Percentiles rank a stretch among this genome's conserved stretches.
These are phyloP conservation scores for Tylopilus rubrobrunneus DNA, from an alignment of 768 basidiomycete species.

Conservation along the genomic window DNA sequence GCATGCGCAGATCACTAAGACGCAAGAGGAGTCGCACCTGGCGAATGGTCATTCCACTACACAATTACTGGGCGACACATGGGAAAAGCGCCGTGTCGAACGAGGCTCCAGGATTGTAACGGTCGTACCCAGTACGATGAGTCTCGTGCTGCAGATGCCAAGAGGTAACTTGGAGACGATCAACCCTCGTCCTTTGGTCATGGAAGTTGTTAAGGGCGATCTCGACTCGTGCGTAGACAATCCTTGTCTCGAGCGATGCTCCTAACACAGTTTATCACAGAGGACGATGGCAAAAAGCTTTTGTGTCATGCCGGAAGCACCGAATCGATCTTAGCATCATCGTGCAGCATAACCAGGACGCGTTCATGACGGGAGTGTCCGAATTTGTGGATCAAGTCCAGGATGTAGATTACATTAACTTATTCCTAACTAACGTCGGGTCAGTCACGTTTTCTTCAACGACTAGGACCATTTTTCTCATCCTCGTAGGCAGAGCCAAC, in stretches of 20 bases:
- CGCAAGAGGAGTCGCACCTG: slow-evolving; percentile 16
- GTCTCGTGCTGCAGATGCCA: slow-evolving; percentile 94
- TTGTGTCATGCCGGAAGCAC: slow-evolving; percentile 88
- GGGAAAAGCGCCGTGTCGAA: slow-evolving; percentile 81
- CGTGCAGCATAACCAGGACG: slow-evolving; percentile 72
- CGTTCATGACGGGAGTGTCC: slow-evolving; percentile 59
- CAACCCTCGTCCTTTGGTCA: slow-evolving; percentile 86
- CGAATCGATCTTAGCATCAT: slow-evolving; percentile 87
- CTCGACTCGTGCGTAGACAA: slow-evolving; percentile 48
- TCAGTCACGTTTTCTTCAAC: slow-evolving; percentile 33
- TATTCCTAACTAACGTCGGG: slow-evolving; percentile 87
- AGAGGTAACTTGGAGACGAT: slow-evolving; percentile 96
- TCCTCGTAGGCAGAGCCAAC: slow-evolving; percentile 51
- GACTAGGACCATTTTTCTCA: slow-evolving; percentile 1
- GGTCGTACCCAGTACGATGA: slow-evolving; percentile 84
- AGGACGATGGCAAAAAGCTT: slow-evolving; percentile 78
- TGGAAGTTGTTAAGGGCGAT: slow-evolving; percentile 77
- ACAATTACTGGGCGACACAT: slow-evolving; percentile 27
- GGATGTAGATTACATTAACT: slow-evolving; percentile 88
- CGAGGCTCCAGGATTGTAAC: slow-evolving; percentile 87
- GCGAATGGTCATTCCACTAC: slow-evolving; percentile 21
- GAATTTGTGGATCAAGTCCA: slow-evolving; percentile 80
- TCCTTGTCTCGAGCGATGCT: not conserved
- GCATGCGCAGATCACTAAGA: not conserved
- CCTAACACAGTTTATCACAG: slow-evolving; percentile 35